Evolutionary conservation across 441 rosid species (phyloP).

Genomic region (Mallotus japonicus): DNA sequence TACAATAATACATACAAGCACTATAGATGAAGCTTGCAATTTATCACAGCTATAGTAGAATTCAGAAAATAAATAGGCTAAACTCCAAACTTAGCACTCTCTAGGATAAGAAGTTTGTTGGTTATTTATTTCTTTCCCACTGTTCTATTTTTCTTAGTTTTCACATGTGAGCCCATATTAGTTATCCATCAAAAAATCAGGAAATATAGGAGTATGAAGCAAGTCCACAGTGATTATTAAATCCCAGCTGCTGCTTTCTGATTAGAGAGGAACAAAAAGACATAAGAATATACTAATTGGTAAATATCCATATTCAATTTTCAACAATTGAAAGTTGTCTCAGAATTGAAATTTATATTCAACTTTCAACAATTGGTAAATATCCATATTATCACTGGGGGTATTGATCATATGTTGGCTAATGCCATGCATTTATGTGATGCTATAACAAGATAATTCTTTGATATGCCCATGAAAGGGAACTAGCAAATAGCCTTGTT

Average conservation of each 20-base stretch:
- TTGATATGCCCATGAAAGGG: neutral
- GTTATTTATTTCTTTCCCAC: neutral
- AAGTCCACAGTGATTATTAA: neutral
- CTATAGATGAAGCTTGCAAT: neutral
- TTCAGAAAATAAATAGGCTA: neutral
- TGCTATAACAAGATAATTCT: neutral
- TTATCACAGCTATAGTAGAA: neutral
- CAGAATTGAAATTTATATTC: neutral
- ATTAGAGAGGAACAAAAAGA: neutral
- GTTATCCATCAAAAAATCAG: neutral
- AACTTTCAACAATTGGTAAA: neutral
- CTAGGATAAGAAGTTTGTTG: neutral
- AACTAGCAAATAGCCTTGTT: neutral
- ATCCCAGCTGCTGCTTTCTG: neutral
- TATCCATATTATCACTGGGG: too few relatives aligned
- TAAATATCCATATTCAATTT: too few relatives aligned
- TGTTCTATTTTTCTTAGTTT: neutral
- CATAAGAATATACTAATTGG: neutral
- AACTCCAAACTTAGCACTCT: slow-evolving; percentile 1
- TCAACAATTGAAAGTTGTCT: neutral
- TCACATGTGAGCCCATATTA: neutral
- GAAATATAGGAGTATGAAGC: neutral
- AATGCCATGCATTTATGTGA: neutral
- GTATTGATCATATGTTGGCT: neutral
- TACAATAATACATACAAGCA: neutral